Evolutionary conservation across 2,329 filamentous ascomycete genomes (phyloP).

Genomic region (Ophiosphaerella herpotricha): DNA sequence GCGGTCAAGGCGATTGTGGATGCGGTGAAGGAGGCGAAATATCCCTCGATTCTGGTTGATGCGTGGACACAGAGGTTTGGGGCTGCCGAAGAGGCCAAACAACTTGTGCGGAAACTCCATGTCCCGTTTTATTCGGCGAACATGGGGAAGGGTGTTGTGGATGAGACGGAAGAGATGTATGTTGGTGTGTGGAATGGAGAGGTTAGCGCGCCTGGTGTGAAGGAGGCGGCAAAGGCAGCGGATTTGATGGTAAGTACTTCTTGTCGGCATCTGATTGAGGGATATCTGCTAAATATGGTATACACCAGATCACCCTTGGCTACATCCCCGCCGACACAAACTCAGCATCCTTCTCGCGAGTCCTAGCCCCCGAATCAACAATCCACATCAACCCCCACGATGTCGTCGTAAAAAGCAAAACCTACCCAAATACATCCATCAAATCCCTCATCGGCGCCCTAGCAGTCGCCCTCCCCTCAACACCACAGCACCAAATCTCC

Average conservation of each 20-base stretch:
- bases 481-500: constrained; percentile 26
- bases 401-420: constrained; percentile 43
- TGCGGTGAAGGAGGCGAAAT: constrained; percentile 40
- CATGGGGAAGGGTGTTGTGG: constrained; percentile 51
- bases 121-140: constrained; percentile 48
- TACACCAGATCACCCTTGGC: constrained; percentile 40
- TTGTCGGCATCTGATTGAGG: neutral
- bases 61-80: constrained; percentile 46
- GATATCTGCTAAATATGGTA: neutral
- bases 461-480: constrained; percentile 23
- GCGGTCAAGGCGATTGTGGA: constrained; percentile 42
- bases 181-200: constrained; percentile 50
- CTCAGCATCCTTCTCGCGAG: constrained; percentile 48
- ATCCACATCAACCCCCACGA: constrained; percentile 46
- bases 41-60: constrained; percentile 48
- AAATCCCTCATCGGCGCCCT: constrained; percentile 45
- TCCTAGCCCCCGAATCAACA: constrained; percentile 31
- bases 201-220: constrained; percentile 44
- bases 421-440: constrained; percentile 40
- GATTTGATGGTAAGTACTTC: constrained; percentile 35
- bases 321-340: constrained; percentile 51
- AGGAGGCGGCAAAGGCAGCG: constrained; percentile 39
- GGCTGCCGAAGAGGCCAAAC: constrained; percentile 38
- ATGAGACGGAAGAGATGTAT: constrained; percentile 48
- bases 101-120: constrained; percentile 40